phyloP scores from a whole-genome alignment of 2,329 filamentous ascomycete genomes.

The Tolypocladium capitatum region DNA sequence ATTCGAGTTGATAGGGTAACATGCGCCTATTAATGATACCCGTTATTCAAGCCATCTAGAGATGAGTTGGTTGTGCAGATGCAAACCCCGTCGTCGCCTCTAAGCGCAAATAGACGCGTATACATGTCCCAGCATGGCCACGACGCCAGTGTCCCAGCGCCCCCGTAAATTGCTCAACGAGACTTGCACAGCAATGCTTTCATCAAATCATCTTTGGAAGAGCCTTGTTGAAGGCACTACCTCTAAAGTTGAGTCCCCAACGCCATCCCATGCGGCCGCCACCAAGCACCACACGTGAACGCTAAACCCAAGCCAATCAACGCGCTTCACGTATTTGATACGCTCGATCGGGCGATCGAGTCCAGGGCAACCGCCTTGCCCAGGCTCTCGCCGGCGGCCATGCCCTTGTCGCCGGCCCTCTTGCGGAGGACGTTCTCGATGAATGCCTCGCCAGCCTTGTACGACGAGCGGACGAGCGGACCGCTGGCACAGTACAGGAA shows the following conservation, averaged over 20 bases:
- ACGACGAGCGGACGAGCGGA: constrained; percentile 83
- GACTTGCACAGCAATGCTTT: not conserved
- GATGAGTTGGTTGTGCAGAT: not conserved
- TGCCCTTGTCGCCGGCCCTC: constrained; percentile 38
- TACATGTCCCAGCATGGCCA: not conserved
- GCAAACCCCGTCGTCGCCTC: not conserved
- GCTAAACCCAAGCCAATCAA: not conserved
- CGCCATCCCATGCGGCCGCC: constrained; percentile 5
- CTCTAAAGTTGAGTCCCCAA: constrained; percentile 15
- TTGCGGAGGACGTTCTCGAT: constrained; percentile 97
- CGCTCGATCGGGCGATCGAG: constrained; percentile 12
- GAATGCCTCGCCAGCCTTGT: constrained; percentile 96
- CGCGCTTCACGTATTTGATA: constrained; percentile 4
- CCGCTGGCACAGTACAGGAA: constrained; percentile 95
- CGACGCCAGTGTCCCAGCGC: not conserved
- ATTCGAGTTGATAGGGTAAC: constrained; percentile 7
- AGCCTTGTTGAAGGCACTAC: constrained; percentile 15
- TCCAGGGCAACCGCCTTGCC: constrained; percentile 27
- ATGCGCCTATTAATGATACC: constrained; percentile 2
- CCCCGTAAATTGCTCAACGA: not conserved
- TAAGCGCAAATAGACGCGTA: not conserved
- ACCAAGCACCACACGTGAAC: not conserved
- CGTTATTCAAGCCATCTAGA: not conserved
- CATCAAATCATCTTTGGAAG: not conserved
- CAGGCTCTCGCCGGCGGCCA: constrained; percentile 18